These are phyloP conservation scores for Oryza meyeriana DNA, from an alignment of 176 grass and related monocot genomes.

Conservation along the genomic window DNA sequence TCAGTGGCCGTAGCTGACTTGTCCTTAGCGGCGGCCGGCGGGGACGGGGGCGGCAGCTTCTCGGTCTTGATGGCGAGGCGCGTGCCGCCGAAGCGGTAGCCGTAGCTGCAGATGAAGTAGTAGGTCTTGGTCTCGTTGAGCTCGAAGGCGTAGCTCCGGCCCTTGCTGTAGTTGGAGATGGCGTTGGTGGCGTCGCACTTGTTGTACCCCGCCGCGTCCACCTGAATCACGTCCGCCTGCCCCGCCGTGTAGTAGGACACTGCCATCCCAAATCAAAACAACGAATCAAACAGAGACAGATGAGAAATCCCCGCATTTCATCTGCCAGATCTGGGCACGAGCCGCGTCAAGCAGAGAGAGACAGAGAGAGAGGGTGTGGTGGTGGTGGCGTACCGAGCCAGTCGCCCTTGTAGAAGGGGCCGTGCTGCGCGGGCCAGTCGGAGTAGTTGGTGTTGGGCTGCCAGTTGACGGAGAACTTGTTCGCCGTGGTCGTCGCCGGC, in stretches of 20 bases:
- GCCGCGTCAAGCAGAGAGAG: neutral
- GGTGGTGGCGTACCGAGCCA: slow-evolving; percentile 64
- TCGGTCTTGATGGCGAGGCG: slow-evolving; percentile 67
- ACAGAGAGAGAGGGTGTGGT: neutral
- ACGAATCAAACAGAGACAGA: neutral
- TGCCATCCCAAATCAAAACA: neutral
- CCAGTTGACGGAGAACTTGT: slow-evolving; percentile 71
- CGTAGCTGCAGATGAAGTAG: slow-evolving; percentile 99
- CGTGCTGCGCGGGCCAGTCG: slow-evolving; percentile 68
- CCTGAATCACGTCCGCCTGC: slow-evolving; percentile 84
- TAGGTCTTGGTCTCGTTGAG: slow-evolving; percentile 93
- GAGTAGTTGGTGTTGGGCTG: slow-evolving; percentile 84
- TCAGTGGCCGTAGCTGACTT: slow-evolving; percentile 5
- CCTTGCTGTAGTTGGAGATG: slow-evolving; percentile 99
- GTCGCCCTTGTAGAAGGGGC: slow-evolving; percentile 87
- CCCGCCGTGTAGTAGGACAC: slow-evolving; percentile 99
- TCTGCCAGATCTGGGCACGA: slow-evolving; percentile 20
- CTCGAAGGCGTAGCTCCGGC: slow-evolving; percentile 82
- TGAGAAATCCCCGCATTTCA: neutral
- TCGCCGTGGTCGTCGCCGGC: slow-evolving; percentile 37
- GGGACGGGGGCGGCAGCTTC: slow-evolving; percentile 60
- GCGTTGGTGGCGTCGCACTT: slow-evolving; percentile 71
- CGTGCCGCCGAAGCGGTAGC: slow-evolving; percentile 90
- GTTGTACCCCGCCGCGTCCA: slow-evolving; percentile 87
- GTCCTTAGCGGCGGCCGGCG: slow-evolving; percentile 24